phyloP scores from a whole-genome alignment of 2,329 filamentous ascomycete species.

The Phyllosticta citrichinensis region DNA sequence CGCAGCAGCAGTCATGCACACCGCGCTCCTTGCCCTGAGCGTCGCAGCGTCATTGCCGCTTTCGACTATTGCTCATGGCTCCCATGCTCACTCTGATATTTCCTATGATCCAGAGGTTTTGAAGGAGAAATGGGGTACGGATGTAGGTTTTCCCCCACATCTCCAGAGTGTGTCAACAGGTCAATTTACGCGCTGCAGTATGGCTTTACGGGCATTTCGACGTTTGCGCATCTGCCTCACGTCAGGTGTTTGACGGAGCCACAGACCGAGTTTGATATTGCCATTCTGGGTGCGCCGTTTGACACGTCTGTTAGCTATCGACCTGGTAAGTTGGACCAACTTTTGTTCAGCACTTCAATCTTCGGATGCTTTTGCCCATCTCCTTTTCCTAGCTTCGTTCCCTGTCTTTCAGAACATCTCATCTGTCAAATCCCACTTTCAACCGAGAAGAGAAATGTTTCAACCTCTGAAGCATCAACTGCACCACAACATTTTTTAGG shows the following conservation, averaged over 20 bases:
- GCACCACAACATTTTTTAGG: not conserved
- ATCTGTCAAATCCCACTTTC: not conserved
- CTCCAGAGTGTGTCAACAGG: constrained; percentile 6
- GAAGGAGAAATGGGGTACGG: constrained; percentile 32
- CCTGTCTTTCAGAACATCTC: not conserved
- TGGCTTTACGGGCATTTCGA: constrained; percentile 62
- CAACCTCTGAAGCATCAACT: too few species aligned
- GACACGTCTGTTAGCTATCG: constrained; percentile 40
- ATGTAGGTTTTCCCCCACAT: constrained; percentile 20
- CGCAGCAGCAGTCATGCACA: constrained; percentile 2
- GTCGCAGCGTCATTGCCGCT: constrained; percentile 12
- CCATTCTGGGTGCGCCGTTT: constrained; percentile 40
- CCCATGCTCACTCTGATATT: constrained; percentile 19
- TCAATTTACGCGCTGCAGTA: constrained; percentile 34
- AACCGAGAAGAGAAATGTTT: not conserved
- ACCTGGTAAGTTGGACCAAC: constrained; percentile 22
- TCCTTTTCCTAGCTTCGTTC: not conserved
- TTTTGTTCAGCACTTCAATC: not conserved
- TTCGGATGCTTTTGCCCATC: not conserved
- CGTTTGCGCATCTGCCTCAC: constrained; percentile 39
- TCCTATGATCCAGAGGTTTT: constrained; percentile 23
- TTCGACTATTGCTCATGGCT: constrained; percentile 19
- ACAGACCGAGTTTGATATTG: constrained; percentile 35
- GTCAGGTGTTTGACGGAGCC: constrained; percentile 39
- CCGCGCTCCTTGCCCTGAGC: not conserved